These are phyloP conservation scores for Toxoplasma gondii DNA, from an alignment of 169 alveolate genomes.

Conservation along the genomic window DNA sequence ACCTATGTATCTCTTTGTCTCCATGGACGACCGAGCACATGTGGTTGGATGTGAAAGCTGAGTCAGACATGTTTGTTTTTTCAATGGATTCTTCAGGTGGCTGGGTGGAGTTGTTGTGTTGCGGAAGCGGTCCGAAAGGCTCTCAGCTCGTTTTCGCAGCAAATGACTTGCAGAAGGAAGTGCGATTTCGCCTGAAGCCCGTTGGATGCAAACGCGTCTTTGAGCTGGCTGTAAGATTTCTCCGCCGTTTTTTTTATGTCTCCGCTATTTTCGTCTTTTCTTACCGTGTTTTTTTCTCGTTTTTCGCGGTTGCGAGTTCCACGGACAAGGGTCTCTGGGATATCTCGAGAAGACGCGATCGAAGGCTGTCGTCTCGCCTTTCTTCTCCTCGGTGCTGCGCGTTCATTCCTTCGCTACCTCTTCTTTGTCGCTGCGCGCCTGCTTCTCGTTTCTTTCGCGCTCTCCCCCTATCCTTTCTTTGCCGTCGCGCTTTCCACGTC, in stretches of 20 bases:
- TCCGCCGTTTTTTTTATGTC: neutral
- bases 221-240: slow-evolving; percentile 47
- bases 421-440: neutral
- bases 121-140: slow-evolving; percentile 2
- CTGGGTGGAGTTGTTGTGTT: slow-evolving; percentile 35
- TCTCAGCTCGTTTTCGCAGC: neutral
- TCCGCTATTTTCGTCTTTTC: neutral
- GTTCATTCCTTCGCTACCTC: neutral
- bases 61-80: no score
- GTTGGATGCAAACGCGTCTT: slow-evolving; percentile 41
- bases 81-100: neutral
- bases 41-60: no score
- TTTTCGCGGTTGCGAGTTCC: neutral
- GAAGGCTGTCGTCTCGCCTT: no score
- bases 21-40: no score
- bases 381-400: neutral
- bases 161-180: neutral
- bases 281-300: neutral
- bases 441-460: neutral
- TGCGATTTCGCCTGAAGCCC: slow-evolving; percentile 30
- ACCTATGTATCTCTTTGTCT: no score
- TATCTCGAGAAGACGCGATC: no score
- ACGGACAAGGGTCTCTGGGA: no score
- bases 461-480: neutral
- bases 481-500: neutral